Conservation (phyloP, 352 stramenopile genomes). For the Pythium grandisporangium region DNA sequence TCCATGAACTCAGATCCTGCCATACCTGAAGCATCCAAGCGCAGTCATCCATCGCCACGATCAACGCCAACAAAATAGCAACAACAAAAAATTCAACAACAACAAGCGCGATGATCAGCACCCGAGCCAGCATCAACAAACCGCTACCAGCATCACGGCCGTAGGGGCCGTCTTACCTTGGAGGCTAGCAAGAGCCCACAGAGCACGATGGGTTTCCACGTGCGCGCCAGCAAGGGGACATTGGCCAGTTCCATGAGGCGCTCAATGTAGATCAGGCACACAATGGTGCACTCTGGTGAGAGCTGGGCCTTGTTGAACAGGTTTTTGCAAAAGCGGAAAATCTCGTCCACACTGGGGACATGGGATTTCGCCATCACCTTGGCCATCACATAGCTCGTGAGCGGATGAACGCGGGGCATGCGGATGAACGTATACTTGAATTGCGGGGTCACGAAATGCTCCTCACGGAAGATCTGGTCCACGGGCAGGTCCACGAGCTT, state of each 20-base stretch:
- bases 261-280: slow-evolving; percentile 99
- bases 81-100: too few relatives aligned
- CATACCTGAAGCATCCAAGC: too few relatives aligned
- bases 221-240: slow-evolving; percentile 92
- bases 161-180: slow-evolving; percentile 67
- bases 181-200: slow-evolving; percentile 95
- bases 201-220: slow-evolving; percentile 97
- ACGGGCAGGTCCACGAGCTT: slow-evolving; percentile 60
- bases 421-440: slow-evolving; percentile 85
- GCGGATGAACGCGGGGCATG: slow-evolving; percentile 54
- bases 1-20: slow-evolving; percentile 98
- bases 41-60: too few relatives aligned
- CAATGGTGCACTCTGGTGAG: slow-evolving; percentile 98
- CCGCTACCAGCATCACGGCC: too few relatives aligned
- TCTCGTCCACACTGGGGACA: slow-evolving; percentile 87
- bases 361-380: slow-evolving; percentile 77
- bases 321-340: slow-evolving; percentile 89
- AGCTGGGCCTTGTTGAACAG: slow-evolving; percentile 96
- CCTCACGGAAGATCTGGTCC: slow-evolving; percentile 81
- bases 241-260: slow-evolving; percentile 96
- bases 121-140: too few relatives aligned
- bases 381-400: slow-evolving; percentile 77
- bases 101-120: too few relatives aligned
- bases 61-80: background rate
- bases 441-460: slow-evolving; percentile 85